These are phyloP conservation scores for Fusarium fujikuroi DNA, from an alignment of 2,329 filamentous ascomycete genomes.

Conservation along the genomic window DNA sequence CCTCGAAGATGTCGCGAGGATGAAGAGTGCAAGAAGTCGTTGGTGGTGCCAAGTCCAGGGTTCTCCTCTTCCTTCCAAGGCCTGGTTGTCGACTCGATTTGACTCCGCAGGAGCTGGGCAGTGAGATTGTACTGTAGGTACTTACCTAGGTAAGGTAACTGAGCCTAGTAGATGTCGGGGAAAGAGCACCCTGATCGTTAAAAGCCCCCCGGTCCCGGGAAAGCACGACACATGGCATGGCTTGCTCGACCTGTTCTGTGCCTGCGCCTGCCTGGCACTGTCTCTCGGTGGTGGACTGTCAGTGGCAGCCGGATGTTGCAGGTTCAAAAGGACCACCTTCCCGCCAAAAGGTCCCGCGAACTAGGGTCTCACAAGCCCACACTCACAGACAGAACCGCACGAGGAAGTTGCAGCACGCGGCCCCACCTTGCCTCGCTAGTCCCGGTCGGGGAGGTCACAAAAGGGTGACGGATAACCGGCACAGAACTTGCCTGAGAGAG, in stretches of 20 bases:
- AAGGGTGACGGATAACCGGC: constrained; percentile 4
- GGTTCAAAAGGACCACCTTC: constrained; percentile 42
- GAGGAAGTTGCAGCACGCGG: constrained; percentile 36
- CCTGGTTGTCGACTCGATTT: constrained; percentile 16
- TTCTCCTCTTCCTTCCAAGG: constrained; percentile 18
- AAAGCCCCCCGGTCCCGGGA: constrained; percentile 1
- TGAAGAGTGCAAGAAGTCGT: constrained; percentile 11
- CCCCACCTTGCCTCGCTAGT: constrained; percentile 37
- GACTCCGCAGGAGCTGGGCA: not conserved
- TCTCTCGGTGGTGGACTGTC: not conserved
- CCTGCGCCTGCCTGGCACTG: constrained; percentile 3
- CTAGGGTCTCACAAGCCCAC: constrained; percentile 36
- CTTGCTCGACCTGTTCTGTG: constrained; percentile 30
- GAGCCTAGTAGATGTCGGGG: constrained; percentile 14
- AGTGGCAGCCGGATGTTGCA: constrained; percentile 28
- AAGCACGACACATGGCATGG: constrained; percentile 38
- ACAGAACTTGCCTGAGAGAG: not conserved
- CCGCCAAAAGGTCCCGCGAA: constrained; percentile 46
- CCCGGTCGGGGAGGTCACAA: constrained; percentile 40
- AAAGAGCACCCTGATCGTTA: constrained; percentile 27
- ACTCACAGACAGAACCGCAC: constrained; percentile 37
- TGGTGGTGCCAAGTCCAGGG: constrained; percentile 23
- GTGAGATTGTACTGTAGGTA: not conserved
- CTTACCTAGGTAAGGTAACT: not conserved
- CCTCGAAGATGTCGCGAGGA: not conserved